phyloP scores from a whole-genome alignment of 495 filamentous ascomycete genomes.

The Talaromyces wortmannii region DNA sequence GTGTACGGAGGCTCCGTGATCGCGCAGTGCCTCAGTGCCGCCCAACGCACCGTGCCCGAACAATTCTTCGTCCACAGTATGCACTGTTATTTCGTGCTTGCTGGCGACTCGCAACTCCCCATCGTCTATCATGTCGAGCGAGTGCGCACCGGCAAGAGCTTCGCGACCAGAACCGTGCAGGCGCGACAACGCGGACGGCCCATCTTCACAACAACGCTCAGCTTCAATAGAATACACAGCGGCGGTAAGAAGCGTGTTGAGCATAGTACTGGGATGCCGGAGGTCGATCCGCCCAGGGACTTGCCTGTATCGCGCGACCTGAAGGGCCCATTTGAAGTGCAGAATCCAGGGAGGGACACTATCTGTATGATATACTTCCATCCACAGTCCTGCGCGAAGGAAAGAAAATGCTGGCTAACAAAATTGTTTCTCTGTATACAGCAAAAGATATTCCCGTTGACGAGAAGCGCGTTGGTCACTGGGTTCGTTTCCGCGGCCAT shows the following conservation, averaged over 20 bases:
- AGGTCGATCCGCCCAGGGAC: background rate
- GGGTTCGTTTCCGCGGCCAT: constrained; percentile 67
- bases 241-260: constrained; percentile 35
- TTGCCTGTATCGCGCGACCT: background rate
- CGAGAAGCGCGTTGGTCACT: constrained; percentile 66
- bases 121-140: constrained; percentile 91
- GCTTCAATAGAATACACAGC: constrained; percentile 69
- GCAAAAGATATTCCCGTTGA: background rate
- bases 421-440: background rate
- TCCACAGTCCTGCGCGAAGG: background rate
- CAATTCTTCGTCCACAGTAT: constrained; percentile 79
- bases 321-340: constrained; percentile 2
- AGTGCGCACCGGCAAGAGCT: constrained; percentile 84
- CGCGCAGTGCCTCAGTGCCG: constrained; percentile 83
- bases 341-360: constrained; percentile 1
- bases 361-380: background rate
- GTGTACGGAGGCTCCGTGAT: constrained; percentile 93
- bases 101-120: constrained; percentile 74
- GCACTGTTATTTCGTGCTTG: constrained; percentile 98
- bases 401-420: background rate
- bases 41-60: constrained; percentile 73
- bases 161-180: constrained; percentile 91
- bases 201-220: constrained; percentile 93
- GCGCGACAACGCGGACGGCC: constrained; percentile 80
- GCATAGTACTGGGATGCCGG: constrained; percentile 2